Evolutionary conservation across 331 rosid genomes (phyloP).

Genomic region (Phaseolus coccineus): DNA sequence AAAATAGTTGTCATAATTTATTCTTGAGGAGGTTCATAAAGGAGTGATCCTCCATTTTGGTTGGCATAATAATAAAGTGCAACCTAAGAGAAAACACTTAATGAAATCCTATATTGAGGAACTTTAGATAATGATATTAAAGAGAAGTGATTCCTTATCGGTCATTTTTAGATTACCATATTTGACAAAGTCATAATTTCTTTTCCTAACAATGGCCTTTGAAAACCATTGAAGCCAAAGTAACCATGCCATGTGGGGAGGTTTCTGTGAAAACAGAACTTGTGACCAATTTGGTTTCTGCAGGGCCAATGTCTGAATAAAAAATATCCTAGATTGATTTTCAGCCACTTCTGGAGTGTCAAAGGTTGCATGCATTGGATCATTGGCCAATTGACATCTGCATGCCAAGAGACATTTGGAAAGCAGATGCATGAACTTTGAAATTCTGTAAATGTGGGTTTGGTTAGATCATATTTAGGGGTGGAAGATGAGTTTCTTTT

Average conservation of each 20-base stretch:
- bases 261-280: constrained; percentile 46
- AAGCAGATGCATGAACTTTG: constrained; percentile 45
- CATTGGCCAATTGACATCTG: not conserved
- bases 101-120: constrained; percentile 43
- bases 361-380: constrained; percentile 24
- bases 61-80: constrained; percentile 45
- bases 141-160: constrained; percentile 11
- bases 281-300: constrained; percentile 49
- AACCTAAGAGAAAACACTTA: constrained; percentile 25
- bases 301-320: constrained; percentile 26
- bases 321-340: constrained; percentile 28
- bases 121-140: constrained; percentile 39
- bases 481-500: constrained; percentile 74
- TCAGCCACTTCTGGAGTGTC: constrained; percentile 9
- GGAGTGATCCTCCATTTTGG: constrained; percentile 34
- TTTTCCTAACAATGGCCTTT: constrained; percentile 49
- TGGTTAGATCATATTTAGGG: constrained; percentile 38
- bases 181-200: constrained; percentile 54
- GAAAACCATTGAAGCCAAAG: constrained; percentile 46
- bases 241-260: constrained; percentile 22
- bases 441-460: constrained; percentile 44
- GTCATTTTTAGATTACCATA: constrained; percentile 52
- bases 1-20: constrained; percentile 43
- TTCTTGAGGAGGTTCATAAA: constrained; percentile 36
- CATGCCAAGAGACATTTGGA: constrained; percentile 26